Percentiles rank a stretch among this genome's conserved stretches.
phyloP scores from a whole-genome alignment of 2,329 filamentous ascomycete genomes.

The Pestalotiopsis sp. region DNA sequence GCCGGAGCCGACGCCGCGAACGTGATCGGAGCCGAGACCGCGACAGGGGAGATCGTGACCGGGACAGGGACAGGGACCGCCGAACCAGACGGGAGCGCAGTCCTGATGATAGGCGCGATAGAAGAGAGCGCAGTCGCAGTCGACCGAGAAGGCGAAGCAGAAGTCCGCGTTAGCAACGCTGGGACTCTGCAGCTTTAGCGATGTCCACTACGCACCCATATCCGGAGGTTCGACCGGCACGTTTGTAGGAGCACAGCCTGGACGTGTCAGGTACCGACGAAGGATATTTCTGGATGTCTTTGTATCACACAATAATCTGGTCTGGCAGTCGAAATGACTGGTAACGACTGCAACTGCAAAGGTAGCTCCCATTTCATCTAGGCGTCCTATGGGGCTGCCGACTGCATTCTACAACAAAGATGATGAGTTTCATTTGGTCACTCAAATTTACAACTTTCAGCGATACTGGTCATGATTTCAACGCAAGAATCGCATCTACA shows the following conservation, averaged over 20 bases:
- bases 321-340: too few species aligned
- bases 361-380: too few species aligned
- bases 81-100: slow-evolving; percentile 23
- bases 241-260: not conserved
- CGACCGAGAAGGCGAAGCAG: slow-evolving; percentile 26
- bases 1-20: slow-evolving; percentile 34
- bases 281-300: too few species aligned
- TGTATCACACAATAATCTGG: too few species aligned
- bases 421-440: too few species aligned
- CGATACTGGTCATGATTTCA: too few species aligned
- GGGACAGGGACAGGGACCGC: slow-evolving; percentile 21
- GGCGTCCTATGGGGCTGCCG: too few species aligned
- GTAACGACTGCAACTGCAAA: too few species aligned
- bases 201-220: not conserved
- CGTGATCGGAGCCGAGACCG: slow-evolving; percentile 26
- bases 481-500: too few species aligned
- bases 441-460: too few species aligned
- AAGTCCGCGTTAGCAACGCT: slow-evolving; percentile 26
- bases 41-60: slow-evolving; percentile 25
- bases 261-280: too few species aligned
- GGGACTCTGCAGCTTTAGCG: not conserved
- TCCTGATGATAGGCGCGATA: slow-evolving; percentile 32
- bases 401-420: too few species aligned
- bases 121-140: slow-evolving; percentile 28
- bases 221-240: not conserved